Conservation (phyloP, 352 stramenopile species). For the Phytophthora litchii region DNA sequence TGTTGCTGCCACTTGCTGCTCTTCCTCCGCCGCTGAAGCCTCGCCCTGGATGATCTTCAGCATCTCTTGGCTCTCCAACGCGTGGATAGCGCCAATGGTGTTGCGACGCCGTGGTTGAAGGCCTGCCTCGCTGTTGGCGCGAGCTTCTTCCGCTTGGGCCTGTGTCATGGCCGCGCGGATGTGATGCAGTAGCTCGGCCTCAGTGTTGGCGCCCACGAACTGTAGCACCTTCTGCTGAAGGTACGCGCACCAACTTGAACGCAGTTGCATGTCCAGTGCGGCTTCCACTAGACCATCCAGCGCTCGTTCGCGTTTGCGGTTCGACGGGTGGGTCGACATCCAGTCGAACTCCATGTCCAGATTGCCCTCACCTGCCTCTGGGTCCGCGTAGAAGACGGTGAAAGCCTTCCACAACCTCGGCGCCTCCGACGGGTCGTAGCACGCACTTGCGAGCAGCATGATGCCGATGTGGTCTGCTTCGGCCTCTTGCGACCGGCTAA, state of each 20-base stretch:
- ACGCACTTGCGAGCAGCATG: conserved; percentile 76
- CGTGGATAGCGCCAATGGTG: conserved; percentile 59
- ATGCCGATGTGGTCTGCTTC: conserved; percentile 81
- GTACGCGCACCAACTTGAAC: conserved; percentile 59
- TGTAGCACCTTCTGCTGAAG: conserved; percentile 63
- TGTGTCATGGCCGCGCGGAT: conserved; percentile 38
- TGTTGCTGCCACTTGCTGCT: conserved; percentile 18
- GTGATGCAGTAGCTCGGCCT: conserved; percentile 49
- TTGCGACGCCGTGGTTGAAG: conserved; percentile 31
- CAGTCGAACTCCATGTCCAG: conserved; percentile 60
- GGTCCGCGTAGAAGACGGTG: conserved; percentile 36
- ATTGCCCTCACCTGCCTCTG: conserved; percentile 31
- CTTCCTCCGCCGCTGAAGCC: conserved; percentile 2
- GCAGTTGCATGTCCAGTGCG: conserved; percentile 48
- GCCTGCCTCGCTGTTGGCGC: conserved; percentile 8
- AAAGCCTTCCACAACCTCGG: conserved; percentile 57
- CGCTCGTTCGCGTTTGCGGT: conserved; percentile 58
- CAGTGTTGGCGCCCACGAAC: conserved; percentile 37
- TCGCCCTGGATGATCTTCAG: conserved; percentile 34
- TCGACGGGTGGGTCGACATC: conserved; percentile 68
- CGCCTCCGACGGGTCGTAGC: conserved; percentile 68
- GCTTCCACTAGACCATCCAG: conserved; percentile 50
- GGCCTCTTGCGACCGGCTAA: conserved; percentile 64
- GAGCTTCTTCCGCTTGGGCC: conserved; percentile 22
- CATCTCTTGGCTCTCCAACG: conserved; percentile 67